Percentiles rank a stretch among this genome's conserved stretches.
These are phyloP conservation scores for Neurospora cerealis DNA, from an alignment of 495 filamentous ascomycete species.

Conservation along the genomic window DNA sequence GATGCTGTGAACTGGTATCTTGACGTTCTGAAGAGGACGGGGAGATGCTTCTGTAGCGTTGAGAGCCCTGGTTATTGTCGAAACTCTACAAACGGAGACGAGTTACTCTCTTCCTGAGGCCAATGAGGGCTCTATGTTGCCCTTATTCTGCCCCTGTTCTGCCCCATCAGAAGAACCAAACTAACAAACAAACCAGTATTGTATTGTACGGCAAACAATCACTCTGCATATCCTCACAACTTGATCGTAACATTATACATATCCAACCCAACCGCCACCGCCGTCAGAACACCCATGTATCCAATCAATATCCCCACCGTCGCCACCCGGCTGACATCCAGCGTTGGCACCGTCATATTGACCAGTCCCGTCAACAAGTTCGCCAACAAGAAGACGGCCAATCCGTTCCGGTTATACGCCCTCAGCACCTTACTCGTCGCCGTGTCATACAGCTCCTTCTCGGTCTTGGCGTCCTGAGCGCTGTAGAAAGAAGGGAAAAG, in stretches of 20 bases:
- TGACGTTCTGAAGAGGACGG: too few relatives aligned
- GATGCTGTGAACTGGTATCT: too few relatives aligned
- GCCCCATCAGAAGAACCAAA: too few relatives aligned
- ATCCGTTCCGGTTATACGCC: constrained; percentile 80
- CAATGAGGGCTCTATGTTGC: too few relatives aligned
- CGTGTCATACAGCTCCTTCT: constrained; percentile 47
- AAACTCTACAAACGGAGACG: too few relatives aligned
- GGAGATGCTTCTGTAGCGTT: too few relatives aligned
- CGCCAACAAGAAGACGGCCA: constrained; percentile 77
- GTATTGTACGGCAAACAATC: constrained; percentile 2
- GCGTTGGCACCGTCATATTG: constrained; percentile 74
- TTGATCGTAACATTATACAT: constrained; percentile 64
- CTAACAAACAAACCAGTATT: too few relatives aligned
- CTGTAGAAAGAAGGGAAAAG: constrained; percentile 66
- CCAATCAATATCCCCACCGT: constrained; percentile 65
- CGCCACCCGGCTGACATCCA: constrained; percentile 49
- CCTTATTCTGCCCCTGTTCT: too few relatives aligned
- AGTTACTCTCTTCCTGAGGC: too few relatives aligned
- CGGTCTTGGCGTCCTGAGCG: constrained; percentile 35
- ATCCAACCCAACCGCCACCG: constrained; percentile 62
- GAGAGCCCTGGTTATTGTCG: too few relatives aligned
- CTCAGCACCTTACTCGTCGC: constrained; percentile 70
- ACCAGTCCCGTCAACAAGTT: constrained; percentile 84
- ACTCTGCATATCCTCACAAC: constrained; percentile 29
- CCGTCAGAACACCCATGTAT: constrained; percentile 60